Evolutionary conservation across 2,329 filamentous ascomycete species (phyloP), one percentile per base, ranked within the genome.

Genomic region (Grosmannia clavigera): DNA sequence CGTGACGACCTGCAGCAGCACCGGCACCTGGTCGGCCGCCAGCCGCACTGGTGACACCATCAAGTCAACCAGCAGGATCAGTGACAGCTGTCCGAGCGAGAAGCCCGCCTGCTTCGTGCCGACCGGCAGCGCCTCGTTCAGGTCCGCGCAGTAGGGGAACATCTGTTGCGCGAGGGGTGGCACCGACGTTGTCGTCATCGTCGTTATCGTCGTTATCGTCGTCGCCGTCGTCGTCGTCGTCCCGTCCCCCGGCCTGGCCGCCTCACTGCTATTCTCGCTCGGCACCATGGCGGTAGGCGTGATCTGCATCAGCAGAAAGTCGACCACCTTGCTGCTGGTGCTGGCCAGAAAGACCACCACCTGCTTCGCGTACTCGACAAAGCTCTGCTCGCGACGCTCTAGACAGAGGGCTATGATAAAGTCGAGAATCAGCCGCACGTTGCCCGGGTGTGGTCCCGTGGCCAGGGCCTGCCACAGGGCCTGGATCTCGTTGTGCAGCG

Each of bases 251-350:
- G 7, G 16, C 5, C 6, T 22, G 25, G 5, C 35, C n/a, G 4
- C 33, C 25, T 22, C 33, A 55, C 87, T 83, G 63, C 83, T 80
- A 71, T 92, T 95, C 69, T 95, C 88, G 66, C 88, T 87, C 11
- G 91, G 90, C 11, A 96, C 91, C 92, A 99, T 97, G n/a, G 91
- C 88, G 71, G 94, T 95, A 1, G 95, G 92, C 0, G 84, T 89
- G 63, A 99, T 91, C 65, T 96, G 91, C 73, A 95, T 80, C 33
- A 97, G 76, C 59, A 99, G 79, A 66, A 96, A 96, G 65, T 99
- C 94, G 12, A 99, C 86, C 3, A 99, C 92, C 68, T 95, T 95
- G 81, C 76, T 81, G 64, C 77, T 79, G 0, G 81, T 96, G 65
- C 90, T 94, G 0, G 94, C 95, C 5, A 99, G 73, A 70, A 96